These are phyloP conservation scores for Pleoardoris graminearum DNA, from an alignment of 2,329 filamentous ascomycete genomes.

Conservation along the genomic window DNA sequence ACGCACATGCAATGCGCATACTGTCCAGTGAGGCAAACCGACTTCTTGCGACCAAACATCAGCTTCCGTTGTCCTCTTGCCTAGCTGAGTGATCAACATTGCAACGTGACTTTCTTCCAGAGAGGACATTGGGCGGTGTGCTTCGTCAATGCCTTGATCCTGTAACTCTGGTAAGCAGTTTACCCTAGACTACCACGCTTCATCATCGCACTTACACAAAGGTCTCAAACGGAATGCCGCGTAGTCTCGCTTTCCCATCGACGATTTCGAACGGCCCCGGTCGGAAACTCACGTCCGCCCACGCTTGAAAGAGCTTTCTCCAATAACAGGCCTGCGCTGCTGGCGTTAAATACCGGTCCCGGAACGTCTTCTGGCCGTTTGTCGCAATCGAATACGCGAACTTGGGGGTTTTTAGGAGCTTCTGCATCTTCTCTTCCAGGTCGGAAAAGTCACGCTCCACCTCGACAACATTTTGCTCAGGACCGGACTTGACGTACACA, in stretches of 20 bases:
- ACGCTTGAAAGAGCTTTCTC: conserved; percentile 18
- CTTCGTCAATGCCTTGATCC: conserved; percentile 1
- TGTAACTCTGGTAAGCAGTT: neutral
- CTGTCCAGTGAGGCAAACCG: too few species aligned
- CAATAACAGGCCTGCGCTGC: conserved; percentile 25
- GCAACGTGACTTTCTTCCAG: conserved; percentile 5
- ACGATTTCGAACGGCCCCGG: conserved; percentile 9
- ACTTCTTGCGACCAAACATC: too few species aligned
- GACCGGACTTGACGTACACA: conserved; percentile 16
- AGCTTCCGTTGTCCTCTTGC: too few species aligned
- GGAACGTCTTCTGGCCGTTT: conserved; percentile 20
- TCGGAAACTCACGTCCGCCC: conserved; percentile 18
- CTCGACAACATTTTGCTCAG: conserved; percentile 23
- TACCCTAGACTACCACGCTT: neutral
- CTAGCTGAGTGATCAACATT: neutral
- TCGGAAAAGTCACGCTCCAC: conserved; percentile 27
- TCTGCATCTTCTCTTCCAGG: conserved; percentile 16
- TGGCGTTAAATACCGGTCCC: conserved; percentile 20
- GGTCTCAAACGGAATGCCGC: conserved; percentile 11
- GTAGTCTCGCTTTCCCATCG: conserved; percentile 1
- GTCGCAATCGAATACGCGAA: conserved; percentile 16
- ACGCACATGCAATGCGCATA: too few species aligned
- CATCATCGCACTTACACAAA: conserved; percentile 1
- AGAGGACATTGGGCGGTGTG: neutral
- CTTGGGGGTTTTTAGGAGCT: conserved; percentile 18